Evolutionary conservation across 2,329 filamentous ascomycete genomes (phyloP).

Genomic region (Fusarium poae): DNA sequence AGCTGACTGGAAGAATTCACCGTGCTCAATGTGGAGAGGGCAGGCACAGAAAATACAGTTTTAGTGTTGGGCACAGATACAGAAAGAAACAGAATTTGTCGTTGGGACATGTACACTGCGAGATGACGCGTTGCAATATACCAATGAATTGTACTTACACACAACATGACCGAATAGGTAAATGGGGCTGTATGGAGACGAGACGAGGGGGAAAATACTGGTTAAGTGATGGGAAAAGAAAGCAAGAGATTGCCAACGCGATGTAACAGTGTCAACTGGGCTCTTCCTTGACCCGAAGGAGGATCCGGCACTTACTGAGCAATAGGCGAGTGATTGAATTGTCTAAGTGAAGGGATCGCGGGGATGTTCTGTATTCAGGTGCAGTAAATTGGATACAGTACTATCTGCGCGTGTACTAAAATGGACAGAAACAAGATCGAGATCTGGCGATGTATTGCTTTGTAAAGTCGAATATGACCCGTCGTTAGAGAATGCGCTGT

Average conservation of each 20-base stretch:
- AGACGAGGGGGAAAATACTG: constrained; percentile 33
- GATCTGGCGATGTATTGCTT: constrained; percentile 12
- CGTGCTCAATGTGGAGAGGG: constrained; percentile 25
- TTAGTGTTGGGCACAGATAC: constrained; percentile 9
- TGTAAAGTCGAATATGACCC: constrained; percentile 20
- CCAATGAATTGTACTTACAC: constrained; percentile 15
- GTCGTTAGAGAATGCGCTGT: constrained; percentile 19
- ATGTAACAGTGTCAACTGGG: constrained; percentile 44
- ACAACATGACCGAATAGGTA: constrained; percentile 35
- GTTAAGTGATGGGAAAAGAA: constrained; percentile 27
- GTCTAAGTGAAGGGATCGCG: constrained; percentile 14
- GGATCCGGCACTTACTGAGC: constrained; percentile 42
- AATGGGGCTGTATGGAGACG: constrained; percentile 41
- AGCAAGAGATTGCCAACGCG: constrained; percentile 30
- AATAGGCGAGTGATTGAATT: not conserved
- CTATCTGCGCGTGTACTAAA: constrained; percentile 6
- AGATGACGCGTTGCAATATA: constrained; percentile 38
- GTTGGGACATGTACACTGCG: constrained; percentile 30
- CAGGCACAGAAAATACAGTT: not conserved
- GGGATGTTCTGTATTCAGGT: constrained; percentile 25
- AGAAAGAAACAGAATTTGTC: constrained; percentile 15
- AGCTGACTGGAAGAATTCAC: constrained; percentile 10
- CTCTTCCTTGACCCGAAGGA: constrained; percentile 33
- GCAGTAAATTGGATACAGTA: constrained; percentile 3
- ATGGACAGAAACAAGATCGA: constrained; percentile 29